A percentile compares a stretch with the other conserved stretches of the same genome.
These are phyloP conservation scores for Acanthamoeba rhysodes DNA, from an alignment of 208 protist species.

Conservation along the genomic window DNA sequence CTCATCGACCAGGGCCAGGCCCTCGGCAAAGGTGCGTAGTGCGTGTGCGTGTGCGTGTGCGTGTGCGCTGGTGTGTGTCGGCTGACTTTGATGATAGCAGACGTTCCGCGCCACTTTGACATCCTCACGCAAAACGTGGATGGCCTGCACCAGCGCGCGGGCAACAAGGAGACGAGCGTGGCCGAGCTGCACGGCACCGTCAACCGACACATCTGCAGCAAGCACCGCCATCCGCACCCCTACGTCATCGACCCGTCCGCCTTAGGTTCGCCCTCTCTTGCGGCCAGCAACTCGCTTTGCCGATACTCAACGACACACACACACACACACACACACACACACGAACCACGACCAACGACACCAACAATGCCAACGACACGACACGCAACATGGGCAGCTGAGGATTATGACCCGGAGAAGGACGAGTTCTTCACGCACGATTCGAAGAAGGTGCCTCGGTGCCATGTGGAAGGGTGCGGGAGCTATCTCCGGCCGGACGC, in stretches of 20 bases:
- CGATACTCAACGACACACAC: background rate
- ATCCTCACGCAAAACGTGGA: conserved; percentile 74
- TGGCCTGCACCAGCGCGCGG: conserved; percentile 66
- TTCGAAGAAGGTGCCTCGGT: conserved; percentile 52
- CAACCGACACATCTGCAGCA: conserved; percentile 71
- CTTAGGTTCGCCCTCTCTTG: background rate
- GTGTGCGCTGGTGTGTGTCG: no score
- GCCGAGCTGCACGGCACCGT: conserved; percentile 70
- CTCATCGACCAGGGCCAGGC: conserved; percentile 42
- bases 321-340: no score
- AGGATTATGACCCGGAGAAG: conserved; percentile 49
- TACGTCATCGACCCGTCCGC: conserved; percentile 55
- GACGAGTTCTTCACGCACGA: conserved; percentile 77
- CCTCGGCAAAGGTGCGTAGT: background rate
- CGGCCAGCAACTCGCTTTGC: no score
- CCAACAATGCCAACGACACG: no score
- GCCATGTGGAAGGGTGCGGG: conserved; percentile 16
- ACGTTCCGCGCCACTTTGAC: conserved; percentile 2
- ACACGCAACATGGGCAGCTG: background rate
- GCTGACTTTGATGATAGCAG: background rate
- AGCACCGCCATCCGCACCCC: conserved; percentile 57
- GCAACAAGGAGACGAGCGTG: conserved; percentile 11
- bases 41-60: background rate
- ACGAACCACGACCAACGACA: no score
- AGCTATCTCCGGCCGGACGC: conserved; percentile 68